Percentiles rank a stretch among this genome's conserved stretches.
phyloP scores from a whole-genome alignment of 345 rosid species.

The Camelina laxa region DNA sequence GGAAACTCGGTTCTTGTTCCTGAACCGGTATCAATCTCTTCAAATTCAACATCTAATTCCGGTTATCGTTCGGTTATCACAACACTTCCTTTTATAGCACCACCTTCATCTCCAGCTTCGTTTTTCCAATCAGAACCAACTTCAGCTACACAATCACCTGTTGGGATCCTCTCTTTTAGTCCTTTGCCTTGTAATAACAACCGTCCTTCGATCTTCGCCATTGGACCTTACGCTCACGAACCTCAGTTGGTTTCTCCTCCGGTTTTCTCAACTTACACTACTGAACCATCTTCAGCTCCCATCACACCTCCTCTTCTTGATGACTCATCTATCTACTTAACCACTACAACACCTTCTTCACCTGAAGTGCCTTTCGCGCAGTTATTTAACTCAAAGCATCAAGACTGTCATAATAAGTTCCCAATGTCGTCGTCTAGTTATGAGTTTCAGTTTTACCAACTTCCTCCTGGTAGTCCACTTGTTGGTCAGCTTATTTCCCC shows the following conservation, averaged over 20 bases:
- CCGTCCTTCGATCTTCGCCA: conserved; percentile 85
- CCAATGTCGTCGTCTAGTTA: conserved; percentile 49
- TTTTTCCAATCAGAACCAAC: conserved; percentile 93
- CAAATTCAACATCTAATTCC: conserved; percentile 46
- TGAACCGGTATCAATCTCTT: conserved; percentile 46
- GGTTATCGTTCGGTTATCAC: conserved; percentile 46
- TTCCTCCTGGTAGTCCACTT: conserved; percentile 95
- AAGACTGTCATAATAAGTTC: conserved; percentile 49
- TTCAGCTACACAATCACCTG: conserved; percentile 85
- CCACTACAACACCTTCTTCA: conserved; percentile 78
- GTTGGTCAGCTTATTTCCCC: conserved; percentile 91
- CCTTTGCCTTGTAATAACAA: conserved; percentile 65
- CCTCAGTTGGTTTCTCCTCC: conserved; percentile 96
- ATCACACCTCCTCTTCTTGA: conserved; percentile 79
- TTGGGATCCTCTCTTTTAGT: conserved; percentile 62
- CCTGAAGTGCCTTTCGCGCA: conserved; percentile 98
- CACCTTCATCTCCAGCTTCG: conserved; percentile 97
- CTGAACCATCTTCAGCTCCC: conserved; percentile 99
- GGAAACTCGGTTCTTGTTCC: conserved; percentile 70
- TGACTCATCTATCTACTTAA: conserved; percentile 74
- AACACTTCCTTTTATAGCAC: conserved; percentile 78
- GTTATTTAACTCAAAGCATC: conserved; percentile 57
- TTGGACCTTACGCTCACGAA: conserved; percentile 95
- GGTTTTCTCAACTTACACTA: conserved; percentile 82
- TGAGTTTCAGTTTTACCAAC: conserved; percentile 81